phyloP scores from a whole-genome alignment of 2,329 filamentous ascomycete species.

The Apiospora hydei region DNA sequence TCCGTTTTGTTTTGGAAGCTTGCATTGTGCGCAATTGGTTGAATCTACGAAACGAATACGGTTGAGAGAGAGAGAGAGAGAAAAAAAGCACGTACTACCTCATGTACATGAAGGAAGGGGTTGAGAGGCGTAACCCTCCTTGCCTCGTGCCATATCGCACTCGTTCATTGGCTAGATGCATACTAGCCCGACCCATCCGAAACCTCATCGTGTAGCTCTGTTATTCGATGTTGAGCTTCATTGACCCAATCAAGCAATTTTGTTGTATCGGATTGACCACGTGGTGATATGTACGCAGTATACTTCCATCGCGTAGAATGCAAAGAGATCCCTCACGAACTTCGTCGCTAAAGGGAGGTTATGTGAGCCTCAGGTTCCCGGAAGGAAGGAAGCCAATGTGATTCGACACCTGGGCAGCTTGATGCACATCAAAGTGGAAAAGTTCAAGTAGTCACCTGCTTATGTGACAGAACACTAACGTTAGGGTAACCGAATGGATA shows the following conservation, averaged over 20 bases:
- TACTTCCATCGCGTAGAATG: background rate
- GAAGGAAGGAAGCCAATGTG: background rate
- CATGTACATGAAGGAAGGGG: background rate
- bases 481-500: background rate
- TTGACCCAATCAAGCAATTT: background rate
- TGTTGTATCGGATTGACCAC: background rate
- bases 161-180: background rate
- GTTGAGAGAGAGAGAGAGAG: too few species aligned
- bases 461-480: background rate
- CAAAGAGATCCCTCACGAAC: background rate
- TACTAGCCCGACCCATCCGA: constrained; percentile 14
- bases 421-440: background rate
- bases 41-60: background rate
- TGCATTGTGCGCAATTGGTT: background rate
- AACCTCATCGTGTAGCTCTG: constrained; percentile 8
- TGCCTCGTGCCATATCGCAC: background rate
- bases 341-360: background rate
- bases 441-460: background rate
- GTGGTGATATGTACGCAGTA: background rate
- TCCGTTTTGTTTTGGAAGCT: background rate
- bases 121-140: constrained; percentile 5
- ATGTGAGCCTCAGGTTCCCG: background rate
- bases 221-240: background rate
- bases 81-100: background rate
- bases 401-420: background rate